Percentiles rank a stretch among this genome's conserved stretches.
These are phyloP conservation scores for Didymella arachidicola DNA, from an alignment of 2,329 filamentous ascomycete genomes.

Conservation along the genomic window DNA sequence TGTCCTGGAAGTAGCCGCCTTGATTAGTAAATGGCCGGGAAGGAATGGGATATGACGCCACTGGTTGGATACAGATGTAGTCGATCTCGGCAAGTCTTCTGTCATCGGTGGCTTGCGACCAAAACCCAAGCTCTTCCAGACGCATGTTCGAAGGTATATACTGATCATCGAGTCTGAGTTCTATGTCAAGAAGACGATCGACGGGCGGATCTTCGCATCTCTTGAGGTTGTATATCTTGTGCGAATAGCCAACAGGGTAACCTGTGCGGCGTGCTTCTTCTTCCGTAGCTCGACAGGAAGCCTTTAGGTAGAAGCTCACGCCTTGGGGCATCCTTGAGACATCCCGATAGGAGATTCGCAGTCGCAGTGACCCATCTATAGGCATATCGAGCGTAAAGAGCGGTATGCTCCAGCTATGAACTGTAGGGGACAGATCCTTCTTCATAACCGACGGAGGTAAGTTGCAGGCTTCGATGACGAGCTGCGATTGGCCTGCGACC, in stretches of 20 bases:
- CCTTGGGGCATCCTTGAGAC: not conserved
- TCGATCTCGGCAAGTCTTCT: slow-evolving; percentile 27
- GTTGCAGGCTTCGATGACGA: slow-evolving; percentile 30
- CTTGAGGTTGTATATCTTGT: not conserved
- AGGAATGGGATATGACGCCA: not conserved
- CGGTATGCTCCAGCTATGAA: slow-evolving; percentile 26
- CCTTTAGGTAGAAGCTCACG: slow-evolving; percentile 4
- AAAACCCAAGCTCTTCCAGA: slow-evolving; percentile 39
- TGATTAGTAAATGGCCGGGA: not conserved
- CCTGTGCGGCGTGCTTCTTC: not conserved
- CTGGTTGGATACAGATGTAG: slow-evolving; percentile 23
- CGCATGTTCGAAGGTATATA: slow-evolving; percentile 5
- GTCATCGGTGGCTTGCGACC: slow-evolving; percentile 14
- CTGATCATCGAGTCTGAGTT: not conserved
- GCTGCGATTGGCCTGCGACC: slow-evolving; percentile 8
- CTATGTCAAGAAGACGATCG: not conserved
- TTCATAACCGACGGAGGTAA: not conserved
- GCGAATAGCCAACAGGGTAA: not conserved
- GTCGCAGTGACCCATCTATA: slow-evolving; percentile 31
- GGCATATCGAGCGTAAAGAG: slow-evolving; percentile 49
- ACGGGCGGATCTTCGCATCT: not conserved
- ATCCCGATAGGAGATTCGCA: slow-evolving; percentile 26
- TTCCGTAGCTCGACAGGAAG: slow-evolving; percentile 1
- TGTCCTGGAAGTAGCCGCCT: not conserved
- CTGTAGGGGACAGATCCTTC: not conserved